Percentiles rank a stretch among this genome's conserved stretches.
Evolutionary conservation across 2,329 filamentous ascomycete genomes (phyloP).

Genomic region (Bipolaris victoriae): DNA sequence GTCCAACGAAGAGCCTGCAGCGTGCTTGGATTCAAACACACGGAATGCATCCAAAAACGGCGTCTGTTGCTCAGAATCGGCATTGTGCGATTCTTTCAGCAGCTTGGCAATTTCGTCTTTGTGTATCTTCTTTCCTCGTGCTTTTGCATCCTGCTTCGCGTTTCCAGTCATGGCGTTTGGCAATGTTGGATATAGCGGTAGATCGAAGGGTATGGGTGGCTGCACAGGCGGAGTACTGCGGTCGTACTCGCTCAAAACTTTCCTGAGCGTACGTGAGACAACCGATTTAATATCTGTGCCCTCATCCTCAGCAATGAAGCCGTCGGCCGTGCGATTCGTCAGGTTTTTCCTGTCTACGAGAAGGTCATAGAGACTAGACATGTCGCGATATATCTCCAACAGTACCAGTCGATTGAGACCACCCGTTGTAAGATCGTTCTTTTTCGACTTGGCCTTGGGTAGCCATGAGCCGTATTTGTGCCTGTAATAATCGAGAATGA

Average conservation of each 20-base stretch:
- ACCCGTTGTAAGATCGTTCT: conserved; percentile 84
- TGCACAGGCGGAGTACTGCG: conserved; percentile 86
- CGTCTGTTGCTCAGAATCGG: conserved; percentile 66
- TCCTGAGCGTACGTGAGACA: conserved; percentile 70
- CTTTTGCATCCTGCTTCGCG: conserved; percentile 75
- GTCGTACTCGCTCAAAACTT: conserved; percentile 86
- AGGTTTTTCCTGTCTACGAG: conserved; percentile 79
- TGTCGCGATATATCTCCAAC: conserved; percentile 81
- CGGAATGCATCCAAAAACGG: conserved; percentile 74
- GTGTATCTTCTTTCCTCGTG: conserved; percentile 74
- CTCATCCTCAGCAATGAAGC: conserved; percentile 64
- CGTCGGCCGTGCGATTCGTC: conserved; percentile 79
- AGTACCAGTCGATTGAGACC: conserved; percentile 86
- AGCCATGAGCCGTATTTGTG: conserved; percentile 78
- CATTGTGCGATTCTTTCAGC: conserved; percentile 81
- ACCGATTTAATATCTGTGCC: conserved; percentile 63
- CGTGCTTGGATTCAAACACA: conserved; percentile 72
- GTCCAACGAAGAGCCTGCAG: conserved; percentile 66
- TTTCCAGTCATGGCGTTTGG: conserved; percentile 68
- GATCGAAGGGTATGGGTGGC: conserved; percentile 88
- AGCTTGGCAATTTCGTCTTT: conserved; percentile 78
- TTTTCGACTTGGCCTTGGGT: conserved; percentile 88
- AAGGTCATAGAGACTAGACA: conserved; percentile 86
- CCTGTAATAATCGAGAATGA: conserved; percentile 74
- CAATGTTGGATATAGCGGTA: conserved; percentile 77